Evolutionary conservation across 1,284 basidiomycete genomes (phyloP).

Genomic region (Ustilago sp.): DNA sequence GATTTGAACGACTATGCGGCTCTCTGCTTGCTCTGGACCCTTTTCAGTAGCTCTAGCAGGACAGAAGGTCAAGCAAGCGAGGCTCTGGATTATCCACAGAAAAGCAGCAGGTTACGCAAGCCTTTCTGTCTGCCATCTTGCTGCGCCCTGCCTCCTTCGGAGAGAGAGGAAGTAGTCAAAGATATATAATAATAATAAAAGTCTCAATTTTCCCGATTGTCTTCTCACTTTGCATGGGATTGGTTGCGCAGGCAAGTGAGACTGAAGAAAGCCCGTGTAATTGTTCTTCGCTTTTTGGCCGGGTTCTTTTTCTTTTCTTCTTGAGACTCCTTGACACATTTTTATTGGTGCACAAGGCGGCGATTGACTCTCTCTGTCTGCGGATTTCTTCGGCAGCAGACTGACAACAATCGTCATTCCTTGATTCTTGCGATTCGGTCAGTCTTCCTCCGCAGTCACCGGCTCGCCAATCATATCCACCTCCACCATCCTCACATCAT

Average conservation of each 20-base stretch:
- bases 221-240: not conserved
- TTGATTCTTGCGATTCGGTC: slow-evolving; percentile 14
- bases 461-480: slow-evolving; percentile 2
- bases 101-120: not conserved
- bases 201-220: not conserved
- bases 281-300: slow-evolving; percentile 12
- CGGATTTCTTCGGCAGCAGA: slow-evolving; percentile 25
- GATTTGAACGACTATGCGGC: not conserved
- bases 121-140: not conserved
- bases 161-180: not conserved
- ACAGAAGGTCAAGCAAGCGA: slow-evolving; percentile 1
- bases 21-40: not conserved
- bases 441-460: slow-evolving; percentile 25
- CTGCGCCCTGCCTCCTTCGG: not conserved
- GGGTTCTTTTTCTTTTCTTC: not conserved
- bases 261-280: not conserved
- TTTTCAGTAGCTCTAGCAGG: not conserved
- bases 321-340: not conserved
- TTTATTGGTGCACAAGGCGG: slow-evolving; percentile 16
- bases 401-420: slow-evolving; percentile 9
- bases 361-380: slow-evolving; percentile 3
- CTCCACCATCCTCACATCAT: slow-evolving; percentile 10
- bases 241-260: not conserved
- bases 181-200: not conserved
- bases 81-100: slow-evolving; percentile 6